Evolutionary conservation across 768 basidiomycete genomes (phyloP), one percentile per base, ranked within the genome.

Genomic region (Mycena belliarum): DNA sequence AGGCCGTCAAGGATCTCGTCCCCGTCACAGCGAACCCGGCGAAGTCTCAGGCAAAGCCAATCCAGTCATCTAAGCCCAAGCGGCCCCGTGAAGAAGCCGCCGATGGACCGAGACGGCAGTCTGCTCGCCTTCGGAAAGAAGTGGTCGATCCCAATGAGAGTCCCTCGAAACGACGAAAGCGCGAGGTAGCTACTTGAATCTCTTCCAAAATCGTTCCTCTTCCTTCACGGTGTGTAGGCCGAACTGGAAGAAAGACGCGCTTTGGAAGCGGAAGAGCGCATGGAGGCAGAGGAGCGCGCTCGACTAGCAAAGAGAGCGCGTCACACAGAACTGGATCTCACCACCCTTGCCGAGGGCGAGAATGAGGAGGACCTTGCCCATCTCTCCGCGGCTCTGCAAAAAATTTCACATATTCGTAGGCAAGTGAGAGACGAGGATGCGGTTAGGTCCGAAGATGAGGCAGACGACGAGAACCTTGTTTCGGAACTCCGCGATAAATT

Each of bases 261-360:
- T 16, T 77, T 79, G 57, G 84, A 86, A 59, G 88, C 87, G 41
- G 85, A 89, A 55, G 85, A 81, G 57, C 77, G 79, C 11, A 61
- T 86, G 7, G 79, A 77, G 63, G 83, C 78, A 2, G 87, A 89
- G 65, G 89, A 91, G 61, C 77, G 75, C 16, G 82, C 77, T 18
- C 79, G 83, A 49, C 69, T 80, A 45, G 86, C 88, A 20, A 88
- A 86, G 68, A 79, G 79, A 49, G 89, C 92, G 12, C 82, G 92
- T 16, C 80, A 84, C 52, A 75, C 86, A 20, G 83, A 86, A 47
- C 76, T 94, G 4, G 82, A 85, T 62, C 76, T 94, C 28, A 63
- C 71, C 10, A 75, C 76, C 4, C 78, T 92, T 21, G 74, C 77
- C 5, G 77, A 78, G n/a, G 80, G 83, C 48, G 80, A 85, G 25